Evolutionary conservation across 305 asterid species (phyloP), one percentile per base, ranked within the genome.

Genomic region (Nicotiana rustica): DNA sequence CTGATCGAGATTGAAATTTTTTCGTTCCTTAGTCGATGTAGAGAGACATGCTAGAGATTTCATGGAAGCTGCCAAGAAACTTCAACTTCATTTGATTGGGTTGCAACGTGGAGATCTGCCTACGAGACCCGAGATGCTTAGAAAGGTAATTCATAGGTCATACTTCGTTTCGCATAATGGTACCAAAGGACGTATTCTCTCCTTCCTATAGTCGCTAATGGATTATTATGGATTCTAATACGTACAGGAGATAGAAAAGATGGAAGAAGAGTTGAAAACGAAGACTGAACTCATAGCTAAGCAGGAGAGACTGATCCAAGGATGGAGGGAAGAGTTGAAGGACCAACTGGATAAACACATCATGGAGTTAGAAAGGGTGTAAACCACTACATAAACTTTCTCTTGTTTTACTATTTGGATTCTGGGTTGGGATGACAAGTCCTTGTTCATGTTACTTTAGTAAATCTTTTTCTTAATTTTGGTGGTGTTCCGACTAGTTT

Each of bases 21-120:
- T 69, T 60, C 19, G 38, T 79, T 84, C 79, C 81, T 78, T 85
- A 96, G 99, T 96, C 89, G 99, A 96, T 88, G 99, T 96, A 69
- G 99, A 96, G 89, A 93, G 97, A 82, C 98, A 96, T 83, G 97
- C 95, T 25, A 89, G 96, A 90, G 98, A 96, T 85, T 96, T 96
- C 87, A 96, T 96, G 99, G 98, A 93, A 84, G 98, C 98, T 29
- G 99, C 98, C 13, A 92, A 92, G 84, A 94, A 88, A 84, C 97
- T 96, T 83, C 98, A 96, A 86, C 94, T 94, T 79, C 87, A 91
- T 83, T 93, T 94, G 47, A 91, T 91, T 79, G 85, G 98, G 77
- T 87, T 96, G 91, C 98, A 92, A 80, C 92, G 99, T 1, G 97
- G 91, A 82, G 95, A 94, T 77, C 95, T 83, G 81, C 98, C 98